These are phyloP conservation scores for Aspergillus sp. DNA, from an alignment of 2,329 filamentous ascomycete species.

Conservation along the genomic window DNA sequence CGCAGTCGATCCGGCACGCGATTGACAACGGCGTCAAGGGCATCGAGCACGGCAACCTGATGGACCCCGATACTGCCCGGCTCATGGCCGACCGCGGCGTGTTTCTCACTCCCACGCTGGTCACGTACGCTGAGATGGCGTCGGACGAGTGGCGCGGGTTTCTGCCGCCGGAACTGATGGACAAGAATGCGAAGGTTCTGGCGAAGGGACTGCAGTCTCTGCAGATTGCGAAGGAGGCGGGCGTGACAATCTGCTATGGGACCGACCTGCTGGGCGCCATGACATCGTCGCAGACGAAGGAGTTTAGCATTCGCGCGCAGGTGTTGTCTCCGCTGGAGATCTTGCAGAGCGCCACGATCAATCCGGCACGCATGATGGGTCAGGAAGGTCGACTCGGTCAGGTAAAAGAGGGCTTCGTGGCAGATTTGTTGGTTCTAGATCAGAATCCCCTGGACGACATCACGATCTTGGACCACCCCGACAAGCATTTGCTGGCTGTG, in stretches of 20 bases:
- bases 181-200: slow-evolving; percentile 51
- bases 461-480: slow-evolving; percentile 46
- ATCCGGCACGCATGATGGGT: slow-evolving; percentile 48
- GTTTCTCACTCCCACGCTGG: slow-evolving; percentile 52
- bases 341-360: slow-evolving; percentile 51
- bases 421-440: slow-evolving; percentile 52
- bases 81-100: slow-evolving; percentile 47
- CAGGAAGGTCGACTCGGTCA: slow-evolving; percentile 48
- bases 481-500: slow-evolving; percentile 48
- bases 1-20: slow-evolving; percentile 51
- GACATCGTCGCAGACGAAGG: slow-evolving; percentile 43
- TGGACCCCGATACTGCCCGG: slow-evolving; percentile 43
- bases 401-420: slow-evolving; percentile 47
- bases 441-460: slow-evolving; percentile 54
- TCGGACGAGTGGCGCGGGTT: slow-evolving; percentile 22
- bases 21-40: slow-evolving; percentile 53
- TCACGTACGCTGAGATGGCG: slow-evolving; percentile 50
- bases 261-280: slow-evolving; percentile 52
- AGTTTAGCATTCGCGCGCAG: slow-evolving; percentile 45
- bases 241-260: slow-evolving; percentile 55
- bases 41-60: slow-evolving; percentile 52
- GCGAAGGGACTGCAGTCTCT: slow-evolving; percentile 45
- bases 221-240: slow-evolving; percentile 47
- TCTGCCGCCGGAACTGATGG: slow-evolving; percentile 15
- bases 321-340: slow-evolving; percentile 43